Evolutionary conservation across 306 rosid genomes (phyloP), one percentile per base, ranked within the genome.

Genomic region (Ceratonia siliqua): DNA sequence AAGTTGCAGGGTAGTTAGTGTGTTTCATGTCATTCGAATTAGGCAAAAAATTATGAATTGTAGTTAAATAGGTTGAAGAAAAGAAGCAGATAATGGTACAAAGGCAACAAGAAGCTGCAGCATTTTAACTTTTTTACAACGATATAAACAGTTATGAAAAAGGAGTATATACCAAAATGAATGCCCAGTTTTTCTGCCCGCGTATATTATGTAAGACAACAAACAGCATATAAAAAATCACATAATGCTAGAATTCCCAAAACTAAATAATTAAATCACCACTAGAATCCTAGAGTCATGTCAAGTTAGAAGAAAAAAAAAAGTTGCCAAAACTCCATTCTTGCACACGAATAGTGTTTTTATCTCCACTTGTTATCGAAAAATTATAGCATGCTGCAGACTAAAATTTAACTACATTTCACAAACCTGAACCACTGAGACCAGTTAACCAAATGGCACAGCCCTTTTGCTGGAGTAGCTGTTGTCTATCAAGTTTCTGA

Each of bases 401-500:
- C n/a, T 17, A 46, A 62, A 62, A 67, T 12, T 42, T 41, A 58
- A 49, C 75, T 59, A 41, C 20, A 62, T 55, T 62, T 38, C 61
- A 81, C 96, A 76, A 87, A 94, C 97, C 99, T 90, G 99, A 94
- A 77, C 99, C 99, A 78, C 99, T 92, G 70, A 94, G 96, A 74
- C 99, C 99, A 32, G 99, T 94, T 67, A 94, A 82, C 99, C 99
- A 94, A 77, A 94, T 82, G 82, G 89, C 99, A 81, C 99, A 94
- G 54, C 99, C 99, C 74, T 80, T 94, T 74, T 94, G 99, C 87
- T 87, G 84, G 79, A 90, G 96, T 39, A 94, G 83, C 62, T 77
- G 73, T 83, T 94, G 89, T 80, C 97, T 88, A 69, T 94, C 96
- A 48, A 13, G 82, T 70, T 89, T 94, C 81, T 84, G 96, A 72